phyloP scores from a whole-genome alignment of 345 rosid genomes.

The Hypericum androsaemum region DNA sequence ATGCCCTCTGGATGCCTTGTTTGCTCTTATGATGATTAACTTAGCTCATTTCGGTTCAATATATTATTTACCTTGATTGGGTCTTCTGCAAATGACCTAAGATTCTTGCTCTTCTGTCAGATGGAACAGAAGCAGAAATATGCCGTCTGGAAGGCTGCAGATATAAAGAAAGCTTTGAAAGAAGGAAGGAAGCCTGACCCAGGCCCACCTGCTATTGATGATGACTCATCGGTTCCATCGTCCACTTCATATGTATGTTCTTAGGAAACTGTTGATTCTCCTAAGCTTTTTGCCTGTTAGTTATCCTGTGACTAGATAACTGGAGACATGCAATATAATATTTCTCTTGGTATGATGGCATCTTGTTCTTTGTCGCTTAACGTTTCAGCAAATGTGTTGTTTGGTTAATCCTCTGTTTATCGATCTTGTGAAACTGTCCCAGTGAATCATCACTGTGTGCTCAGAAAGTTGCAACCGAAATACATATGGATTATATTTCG shows the following conservation, averaged over 20 bases:
- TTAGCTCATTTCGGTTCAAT: constrained; percentile 7
- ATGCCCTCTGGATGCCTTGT: background rate
- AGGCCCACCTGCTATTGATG: constrained; percentile 74
- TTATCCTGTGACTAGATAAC: too few relatives aligned
- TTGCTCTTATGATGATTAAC: background rate
- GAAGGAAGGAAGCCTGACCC: constrained; percentile 91
- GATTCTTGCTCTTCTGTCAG: constrained; percentile 20
- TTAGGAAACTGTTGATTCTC: constrained; percentile 15
- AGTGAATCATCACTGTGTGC: too few relatives aligned
- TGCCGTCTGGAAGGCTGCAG: constrained; percentile 93
- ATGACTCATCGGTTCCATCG: constrained; percentile 41
- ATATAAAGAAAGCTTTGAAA: constrained; percentile 85
- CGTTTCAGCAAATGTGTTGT: too few relatives aligned
- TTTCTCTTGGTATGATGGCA: too few relatives aligned
- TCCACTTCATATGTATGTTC: constrained; percentile 40
- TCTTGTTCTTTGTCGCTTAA: too few relatives aligned
- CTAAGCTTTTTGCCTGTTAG: too few relatives aligned
- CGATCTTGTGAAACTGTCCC: too few relatives aligned
- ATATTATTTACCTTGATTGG: background rate
- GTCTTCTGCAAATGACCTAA: background rate
- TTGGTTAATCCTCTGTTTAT: too few relatives aligned
- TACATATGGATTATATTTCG: too few relatives aligned
- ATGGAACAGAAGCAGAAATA: constrained; percentile 93
- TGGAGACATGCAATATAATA: too few relatives aligned
- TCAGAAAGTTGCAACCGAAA: too few relatives aligned